Conservation (phyloP, 1,284 basidiomycete species). For the Boletus semigastroideus region DNA sequence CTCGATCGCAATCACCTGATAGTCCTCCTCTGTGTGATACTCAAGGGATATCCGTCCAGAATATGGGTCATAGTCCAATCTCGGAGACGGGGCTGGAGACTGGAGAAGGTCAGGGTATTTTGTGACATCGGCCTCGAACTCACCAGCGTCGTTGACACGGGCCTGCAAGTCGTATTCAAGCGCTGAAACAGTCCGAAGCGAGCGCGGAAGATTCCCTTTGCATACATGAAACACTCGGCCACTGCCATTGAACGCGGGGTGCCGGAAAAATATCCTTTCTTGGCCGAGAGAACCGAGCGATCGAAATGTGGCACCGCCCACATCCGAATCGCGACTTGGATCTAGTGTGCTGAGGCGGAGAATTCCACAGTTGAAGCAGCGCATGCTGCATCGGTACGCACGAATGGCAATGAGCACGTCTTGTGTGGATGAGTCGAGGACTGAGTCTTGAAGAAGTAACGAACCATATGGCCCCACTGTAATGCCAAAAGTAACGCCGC, state of each 20-base stretch:
- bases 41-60: conserved; percentile 18
- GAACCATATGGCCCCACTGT: neutral
- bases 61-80: conserved; percentile 26
- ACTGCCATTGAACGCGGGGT: conserved; percentile 15
- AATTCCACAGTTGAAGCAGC: neutral
- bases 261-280: neutral
- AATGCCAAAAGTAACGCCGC: neutral
- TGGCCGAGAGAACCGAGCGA: conserved; percentile 4
- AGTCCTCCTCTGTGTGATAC: neutral
- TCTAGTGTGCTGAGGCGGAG: neutral
- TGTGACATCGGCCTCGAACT: neutral
- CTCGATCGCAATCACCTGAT: conserved; percentile 13
- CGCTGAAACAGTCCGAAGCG: neutral
- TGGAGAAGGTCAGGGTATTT: conserved; percentile 12
- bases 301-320: neutral
- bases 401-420: conserved; percentile 1
- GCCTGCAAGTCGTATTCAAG: conserved; percentile 18
- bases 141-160: neutral
- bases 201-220: neutral
- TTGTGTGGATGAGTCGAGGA: neutral
- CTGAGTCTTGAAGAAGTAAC: neutral
- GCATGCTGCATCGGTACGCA: neutral
- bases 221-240: conserved; percentile 13
- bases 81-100: neutral
- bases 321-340: too few relatives aligned